A percentile compares a stretch with the other conserved stretches of the same genome.
Conservation (phyloP, 2,329 filamentous ascomycete genomes). For the Colletotrichum magnum region DNA sequence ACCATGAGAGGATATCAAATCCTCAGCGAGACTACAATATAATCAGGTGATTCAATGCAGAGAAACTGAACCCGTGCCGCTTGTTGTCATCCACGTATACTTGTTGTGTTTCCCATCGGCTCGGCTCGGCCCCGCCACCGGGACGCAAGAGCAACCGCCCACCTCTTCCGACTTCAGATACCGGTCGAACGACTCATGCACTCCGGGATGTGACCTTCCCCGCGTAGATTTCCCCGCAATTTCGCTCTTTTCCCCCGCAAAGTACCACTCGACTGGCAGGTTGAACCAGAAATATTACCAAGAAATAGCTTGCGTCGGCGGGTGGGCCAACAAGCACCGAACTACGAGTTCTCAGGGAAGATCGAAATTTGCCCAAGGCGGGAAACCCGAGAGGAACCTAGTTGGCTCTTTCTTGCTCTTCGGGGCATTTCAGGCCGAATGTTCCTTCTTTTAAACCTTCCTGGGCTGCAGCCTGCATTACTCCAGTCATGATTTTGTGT, state of each 20-base stretch:
- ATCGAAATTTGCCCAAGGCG: neutral
- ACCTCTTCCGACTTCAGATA: neutral
- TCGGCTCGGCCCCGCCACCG: constrained; percentile 17
- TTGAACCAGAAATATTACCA: neutral
- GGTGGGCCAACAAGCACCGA: neutral
- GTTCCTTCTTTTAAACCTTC: neutral
- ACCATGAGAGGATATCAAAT: too few species aligned
- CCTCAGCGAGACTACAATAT: too few species aligned
- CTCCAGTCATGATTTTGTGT: neutral
- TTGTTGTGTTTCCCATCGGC: neutral
- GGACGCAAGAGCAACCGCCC: neutral
- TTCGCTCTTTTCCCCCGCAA: neutral
- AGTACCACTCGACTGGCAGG: neutral
- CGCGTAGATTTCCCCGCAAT: constrained; percentile 20
- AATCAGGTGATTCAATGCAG: too few species aligned
- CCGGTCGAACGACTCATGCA: constrained; percentile 5
- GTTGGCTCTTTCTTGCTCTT: neutral
- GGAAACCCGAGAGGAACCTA: neutral
- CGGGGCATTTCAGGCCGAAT: constrained; percentile 6
- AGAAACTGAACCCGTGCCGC: too few species aligned
- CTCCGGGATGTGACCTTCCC: neutral
- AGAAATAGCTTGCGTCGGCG: neutral
- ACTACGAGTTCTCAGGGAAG: neutral
- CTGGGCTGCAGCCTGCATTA: neutral
- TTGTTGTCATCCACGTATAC: neutral